Evolutionary conservation across 2,329 filamentous ascomycete genomes (phyloP).

Genomic region (Colletotrichum sp.): DNA sequence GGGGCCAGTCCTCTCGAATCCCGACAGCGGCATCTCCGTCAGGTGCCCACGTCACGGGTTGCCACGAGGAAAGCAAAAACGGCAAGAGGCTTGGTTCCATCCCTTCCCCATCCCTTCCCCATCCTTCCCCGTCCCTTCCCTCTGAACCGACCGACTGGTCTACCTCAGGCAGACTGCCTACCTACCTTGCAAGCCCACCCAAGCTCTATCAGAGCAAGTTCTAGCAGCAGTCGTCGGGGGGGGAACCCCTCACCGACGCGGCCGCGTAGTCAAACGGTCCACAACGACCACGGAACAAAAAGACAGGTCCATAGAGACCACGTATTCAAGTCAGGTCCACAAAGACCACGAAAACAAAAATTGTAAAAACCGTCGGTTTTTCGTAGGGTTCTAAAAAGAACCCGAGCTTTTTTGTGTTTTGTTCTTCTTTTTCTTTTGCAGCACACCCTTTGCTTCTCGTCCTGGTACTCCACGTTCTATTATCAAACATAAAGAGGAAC

Average conservation of each 20-base stretch:
- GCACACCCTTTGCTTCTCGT: too few relatives aligned
- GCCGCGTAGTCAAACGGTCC: not conserved
- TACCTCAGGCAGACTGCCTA: too few relatives aligned
- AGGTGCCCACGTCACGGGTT: too few relatives aligned
- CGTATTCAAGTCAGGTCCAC: too few relatives aligned
- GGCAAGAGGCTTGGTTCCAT: not conserved
- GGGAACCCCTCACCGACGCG: not conserved
- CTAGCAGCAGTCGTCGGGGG: not conserved
- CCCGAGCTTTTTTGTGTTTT: not conserved
- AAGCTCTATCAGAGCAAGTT: not conserved
- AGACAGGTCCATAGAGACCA: too few relatives aligned
- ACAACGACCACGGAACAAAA: not conserved
- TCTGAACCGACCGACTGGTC: not conserved
- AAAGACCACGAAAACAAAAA: too few relatives aligned
- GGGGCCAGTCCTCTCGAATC: too few relatives aligned
- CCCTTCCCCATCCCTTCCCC: not conserved
- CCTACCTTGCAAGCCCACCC: not conserved
- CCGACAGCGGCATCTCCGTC: too few relatives aligned
- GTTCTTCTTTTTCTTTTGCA: too few relatives aligned
- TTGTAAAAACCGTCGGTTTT: not conserved
- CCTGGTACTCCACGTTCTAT: too few relatives aligned
- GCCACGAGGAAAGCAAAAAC: rapidly evolving
- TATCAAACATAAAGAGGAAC: too few relatives aligned
- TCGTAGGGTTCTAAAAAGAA: not conserved
- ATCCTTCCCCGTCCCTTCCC: not conserved